These are phyloP conservation scores for Lachancea cidri DNA, from an alignment of 805 yeast genomes.

Conservation along the genomic window DNA sequence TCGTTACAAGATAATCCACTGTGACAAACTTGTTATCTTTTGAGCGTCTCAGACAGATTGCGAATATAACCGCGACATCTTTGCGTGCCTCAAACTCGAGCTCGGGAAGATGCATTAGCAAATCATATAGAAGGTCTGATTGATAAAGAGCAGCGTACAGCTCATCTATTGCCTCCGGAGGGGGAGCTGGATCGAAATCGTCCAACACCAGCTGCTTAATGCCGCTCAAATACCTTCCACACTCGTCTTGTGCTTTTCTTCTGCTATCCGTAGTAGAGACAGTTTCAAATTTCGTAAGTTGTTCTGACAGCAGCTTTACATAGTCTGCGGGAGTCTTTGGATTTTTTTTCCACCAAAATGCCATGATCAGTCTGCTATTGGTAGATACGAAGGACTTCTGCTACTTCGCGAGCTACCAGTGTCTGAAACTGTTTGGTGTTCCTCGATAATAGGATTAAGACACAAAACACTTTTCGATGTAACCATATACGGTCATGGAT, in stretches of 20 bases:
- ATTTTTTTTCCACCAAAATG: conserved; percentile 84
- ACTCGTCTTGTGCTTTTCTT: conserved; percentile 64
- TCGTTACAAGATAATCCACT: conserved; percentile 69
- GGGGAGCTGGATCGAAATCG: conserved; percentile 47
- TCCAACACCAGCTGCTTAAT: conserved; percentile 60
- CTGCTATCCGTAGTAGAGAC: conserved; percentile 30
- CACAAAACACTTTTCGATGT: too few species aligned
- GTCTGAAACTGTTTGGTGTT: too few species aligned
- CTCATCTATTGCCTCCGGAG: conserved; percentile 68
- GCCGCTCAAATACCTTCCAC: conserved; percentile 57
- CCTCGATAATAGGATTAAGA: too few species aligned
- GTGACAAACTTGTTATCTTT: conserved; percentile 77
- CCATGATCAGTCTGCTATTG: too few species aligned
- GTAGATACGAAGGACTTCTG: too few species aligned
- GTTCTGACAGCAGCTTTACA: conserved; percentile 70
- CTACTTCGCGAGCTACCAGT: too few species aligned
- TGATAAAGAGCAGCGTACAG: conserved; percentile 76
- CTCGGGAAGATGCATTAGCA: conserved; percentile 54
- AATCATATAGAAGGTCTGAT: conserved; percentile 59
- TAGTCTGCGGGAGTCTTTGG: conserved; percentile 88
- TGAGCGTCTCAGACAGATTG: conserved; percentile 71
- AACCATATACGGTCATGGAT: too few species aligned
- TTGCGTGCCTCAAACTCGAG: conserved; percentile 89
- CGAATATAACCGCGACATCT: conserved; percentile 68
- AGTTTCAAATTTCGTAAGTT: conserved; percentile 54